Base-by-base conservation (phyloP, 2,329 filamentous ascomycete genomes). In the Pseudonectria foliicola region DNA sequence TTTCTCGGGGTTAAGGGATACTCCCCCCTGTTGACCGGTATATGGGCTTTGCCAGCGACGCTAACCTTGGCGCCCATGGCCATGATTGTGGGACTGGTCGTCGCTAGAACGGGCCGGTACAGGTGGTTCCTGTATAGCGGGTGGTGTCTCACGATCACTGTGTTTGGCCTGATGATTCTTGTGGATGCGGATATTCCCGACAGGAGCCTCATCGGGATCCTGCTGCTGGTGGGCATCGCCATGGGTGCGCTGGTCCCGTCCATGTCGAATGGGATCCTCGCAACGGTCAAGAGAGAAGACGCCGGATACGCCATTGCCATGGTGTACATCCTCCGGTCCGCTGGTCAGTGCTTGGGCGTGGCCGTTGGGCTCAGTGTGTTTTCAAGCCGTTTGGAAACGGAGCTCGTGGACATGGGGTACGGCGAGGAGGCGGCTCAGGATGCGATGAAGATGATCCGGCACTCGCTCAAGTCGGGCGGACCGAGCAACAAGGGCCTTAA, bases 241-340 rank as follows among this genome's bases (percentile, higher is more conserved):
- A 68, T 75, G 3, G 82, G 80, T 2, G 68, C 82, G 35, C 61
- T 85, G 6, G 81, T 82, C 56, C 73, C 81, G 0, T 64, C 71
- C n/a, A 73, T 82, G 60, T 68, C 65, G 0, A 71, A 82, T 24
- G 70, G 74, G 2, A 70, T 83, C 15, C 80, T 85, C 56, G 79
- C 80, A 7, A 51, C 44, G 4, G 46, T 44, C 6, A 24, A 30
- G 7, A 36, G 40, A n/a, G 32, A 21, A 6, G 45, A 51, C 8
- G 42, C 40, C 25, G 49, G 45, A 2, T 47, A 52, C 29, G 47
- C 49, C n/a, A 43, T 50, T 13, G 44, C 42, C 27, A 50, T 55
- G 50, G 44, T 52, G 21, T 44, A 44, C 25, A 39, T 52, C n/a
- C 18, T 55, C 18, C 37, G 52, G 29, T 43, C 50, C 8, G 44